phyloP scores from a whole-genome alignment of 2,329 filamentous ascomycete species.

The Stachybotrys chartarum region DNA sequence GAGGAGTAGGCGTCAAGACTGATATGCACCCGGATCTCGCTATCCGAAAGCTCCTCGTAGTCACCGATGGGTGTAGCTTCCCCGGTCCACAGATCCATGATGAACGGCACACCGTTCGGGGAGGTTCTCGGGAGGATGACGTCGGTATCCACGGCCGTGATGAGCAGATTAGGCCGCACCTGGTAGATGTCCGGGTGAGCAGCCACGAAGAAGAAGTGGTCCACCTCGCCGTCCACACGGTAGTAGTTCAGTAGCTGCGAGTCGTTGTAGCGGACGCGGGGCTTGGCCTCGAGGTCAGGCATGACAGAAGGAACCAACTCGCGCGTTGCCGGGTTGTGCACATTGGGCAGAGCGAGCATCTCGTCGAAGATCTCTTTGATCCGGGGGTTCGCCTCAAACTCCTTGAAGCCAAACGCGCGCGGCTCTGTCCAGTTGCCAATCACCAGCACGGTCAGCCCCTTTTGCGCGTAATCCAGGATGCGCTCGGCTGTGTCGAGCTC shows the following conservation, averaged over 20 bases:
- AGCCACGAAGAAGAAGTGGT: background rate
- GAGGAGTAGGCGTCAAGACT: background rate
- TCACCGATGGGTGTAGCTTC: background rate
- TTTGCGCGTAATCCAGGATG: background rate
- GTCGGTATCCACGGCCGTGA: background rate
- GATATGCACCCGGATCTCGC: background rate
- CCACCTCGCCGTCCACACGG: background rate
- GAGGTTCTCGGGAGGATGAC: background rate
- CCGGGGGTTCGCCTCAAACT: background rate
- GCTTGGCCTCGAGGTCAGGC: background rate
- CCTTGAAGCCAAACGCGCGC: background rate
- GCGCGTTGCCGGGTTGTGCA: background rate
- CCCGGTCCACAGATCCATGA: background rate
- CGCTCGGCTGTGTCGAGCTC: background rate
- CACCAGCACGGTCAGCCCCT: background rate
- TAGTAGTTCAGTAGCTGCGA: background rate
- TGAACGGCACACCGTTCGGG: background rate
- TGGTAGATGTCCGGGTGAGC: background rate
- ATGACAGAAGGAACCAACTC: background rate
- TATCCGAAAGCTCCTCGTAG: background rate
- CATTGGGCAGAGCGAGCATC: background rate
- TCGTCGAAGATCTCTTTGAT: background rate
- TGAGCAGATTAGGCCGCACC: background rate
- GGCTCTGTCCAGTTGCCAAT: background rate
- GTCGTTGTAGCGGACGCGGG: background rate